A percentile compares a stretch with the other conserved stretches of the same genome.
phyloP scores from a whole-genome alignment of 257 asterid genomes.

The Vinca minor region DNA sequence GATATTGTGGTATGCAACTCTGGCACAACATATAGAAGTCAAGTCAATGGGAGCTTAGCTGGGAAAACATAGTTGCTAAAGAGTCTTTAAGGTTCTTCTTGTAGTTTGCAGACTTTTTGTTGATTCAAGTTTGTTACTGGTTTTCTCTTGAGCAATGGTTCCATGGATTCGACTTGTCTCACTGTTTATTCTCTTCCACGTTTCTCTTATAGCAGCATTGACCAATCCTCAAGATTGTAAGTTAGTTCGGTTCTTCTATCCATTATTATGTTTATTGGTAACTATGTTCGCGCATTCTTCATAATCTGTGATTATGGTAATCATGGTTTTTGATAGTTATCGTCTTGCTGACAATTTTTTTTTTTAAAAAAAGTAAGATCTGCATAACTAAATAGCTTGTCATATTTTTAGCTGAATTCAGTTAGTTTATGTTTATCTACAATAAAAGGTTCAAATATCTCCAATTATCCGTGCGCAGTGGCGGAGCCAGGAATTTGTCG shows the following conservation, averaged over 20 bases:
- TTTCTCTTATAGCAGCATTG: slow-evolving; percentile 30
- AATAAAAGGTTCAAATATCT: too few relatives aligned
- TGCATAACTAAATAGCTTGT: too few relatives aligned
- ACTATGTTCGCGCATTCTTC: background rate
- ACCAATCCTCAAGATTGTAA: slow-evolving; percentile 29
- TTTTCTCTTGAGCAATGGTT: slow-evolving; percentile 10
- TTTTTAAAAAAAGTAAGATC: too few relatives aligned
- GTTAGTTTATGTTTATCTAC: too few relatives aligned
- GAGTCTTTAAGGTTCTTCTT: background rate
- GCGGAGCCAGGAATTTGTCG: too few relatives aligned
- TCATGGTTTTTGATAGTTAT: too few relatives aligned
- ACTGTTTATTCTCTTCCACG: slow-evolving; percentile 32
- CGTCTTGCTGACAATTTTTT: too few relatives aligned
- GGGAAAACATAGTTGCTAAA: background rate
- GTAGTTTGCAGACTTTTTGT: too few relatives aligned
- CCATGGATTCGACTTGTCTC: slow-evolving; percentile 24
- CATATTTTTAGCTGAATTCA: too few relatives aligned
- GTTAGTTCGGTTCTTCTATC: slow-evolving; percentile 7
- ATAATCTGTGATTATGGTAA: too few relatives aligned
- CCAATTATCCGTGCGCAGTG: too few relatives aligned
- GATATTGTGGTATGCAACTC: slow-evolving; percentile 11
- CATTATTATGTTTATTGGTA: background rate
- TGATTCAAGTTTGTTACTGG: background rate
- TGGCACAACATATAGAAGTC: too few relatives aligned
- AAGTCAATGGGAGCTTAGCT: slow-evolving; percentile 3